These are phyloP conservation scores for Pseudohyphozyma bogoriensis DNA, from an alignment of 768 basidiomycete species.

Conservation along the genomic window DNA sequence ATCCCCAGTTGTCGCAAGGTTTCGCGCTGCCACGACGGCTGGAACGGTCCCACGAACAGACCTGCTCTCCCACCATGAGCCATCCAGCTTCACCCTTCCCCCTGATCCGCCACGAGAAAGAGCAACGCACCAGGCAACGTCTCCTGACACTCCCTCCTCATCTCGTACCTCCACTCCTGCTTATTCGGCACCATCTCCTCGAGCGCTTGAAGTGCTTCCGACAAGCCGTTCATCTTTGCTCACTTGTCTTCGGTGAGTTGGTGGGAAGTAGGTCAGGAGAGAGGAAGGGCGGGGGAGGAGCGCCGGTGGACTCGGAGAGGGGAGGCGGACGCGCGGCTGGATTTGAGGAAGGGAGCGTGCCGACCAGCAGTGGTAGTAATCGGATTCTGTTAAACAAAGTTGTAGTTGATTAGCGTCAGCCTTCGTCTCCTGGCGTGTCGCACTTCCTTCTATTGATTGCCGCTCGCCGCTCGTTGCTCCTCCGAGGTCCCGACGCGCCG, in stretches of 20 bases:
- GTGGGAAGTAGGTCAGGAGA: not conserved
- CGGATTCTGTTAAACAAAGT: too few species aligned
- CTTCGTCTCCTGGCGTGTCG: not conserved
- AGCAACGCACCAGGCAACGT: constrained; percentile 41
- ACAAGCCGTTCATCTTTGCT: not conserved
- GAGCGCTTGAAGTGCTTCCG: constrained; percentile 8
- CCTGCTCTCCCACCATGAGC: constrained; percentile 42
- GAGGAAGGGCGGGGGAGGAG: too few species aligned
- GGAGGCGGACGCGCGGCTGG: not conserved
- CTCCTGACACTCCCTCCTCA: constrained; percentile 90
- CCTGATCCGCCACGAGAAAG: too few species aligned
- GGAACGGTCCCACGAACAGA: constrained; percentile 74
- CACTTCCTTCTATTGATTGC: too few species aligned
- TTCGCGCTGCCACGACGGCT: constrained; percentile 71
- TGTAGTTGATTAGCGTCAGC: not conserved
- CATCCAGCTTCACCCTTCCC: too few species aligned
- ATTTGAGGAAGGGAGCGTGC: not conserved
- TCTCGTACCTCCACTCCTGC: constrained; percentile 61
- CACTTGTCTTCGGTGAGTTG: not conserved
- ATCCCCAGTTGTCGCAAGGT: constrained; percentile 56
- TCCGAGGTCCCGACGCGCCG: too few species aligned
- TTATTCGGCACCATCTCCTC: constrained; percentile 18
- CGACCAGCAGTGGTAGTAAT: not conserved
- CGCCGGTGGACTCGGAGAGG: too few species aligned
- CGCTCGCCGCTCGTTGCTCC: too few species aligned